A percentile compares a stretch with the other conserved stretches of the same genome.
phyloP scores from a whole-genome alignment of 1,139 yeast genomes.

The Yamadazyma sp. region DNA sequence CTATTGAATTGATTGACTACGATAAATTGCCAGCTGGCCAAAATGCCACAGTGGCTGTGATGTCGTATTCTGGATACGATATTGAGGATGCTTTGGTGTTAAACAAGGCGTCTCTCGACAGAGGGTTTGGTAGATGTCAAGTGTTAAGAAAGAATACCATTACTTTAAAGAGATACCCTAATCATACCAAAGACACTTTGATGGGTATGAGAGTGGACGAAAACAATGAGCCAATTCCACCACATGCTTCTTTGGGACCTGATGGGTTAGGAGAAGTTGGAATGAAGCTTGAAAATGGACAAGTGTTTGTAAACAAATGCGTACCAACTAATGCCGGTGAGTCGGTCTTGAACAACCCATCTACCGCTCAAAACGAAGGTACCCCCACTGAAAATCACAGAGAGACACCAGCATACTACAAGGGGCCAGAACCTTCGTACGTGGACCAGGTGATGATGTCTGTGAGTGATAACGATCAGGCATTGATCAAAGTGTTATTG shows the following conservation, averaged over 20 bases:
- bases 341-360: conserved; percentile 45
- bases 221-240: conserved; percentile 75
- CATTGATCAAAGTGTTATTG: conserved; percentile 83
- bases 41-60: conserved; percentile 97
- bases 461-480: conserved; percentile 92
- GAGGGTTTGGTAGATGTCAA: conserved; percentile 98
- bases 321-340: conserved; percentile 89
- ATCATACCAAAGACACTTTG: conserved; percentile 87
- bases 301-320: conserved; percentile 88
- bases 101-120: conserved; percentile 87
- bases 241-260: conserved; percentile 83
- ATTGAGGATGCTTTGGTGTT: conserved; percentile 97
- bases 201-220: conserved; percentile 90
- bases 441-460: conserved; percentile 98
- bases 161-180: conserved; percentile 84
- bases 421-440: conserved; percentile 94
- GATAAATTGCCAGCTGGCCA: conserved; percentile 99
- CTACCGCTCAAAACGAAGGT: conserved; percentile 17
- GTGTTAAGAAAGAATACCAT: conserved; percentile 93
- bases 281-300: conserved; percentile 84
- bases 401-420: conserved; percentile 88
- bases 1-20: conserved; percentile 91
- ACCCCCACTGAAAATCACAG: conserved; percentile 59
- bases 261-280: conserved; percentile 99
- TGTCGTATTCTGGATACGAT: conserved; percentile 99